These are phyloP conservation scores for Xerocomellus intermedius DNA, from an alignment of 768 basidiomycete species.

Conservation along the genomic window DNA sequence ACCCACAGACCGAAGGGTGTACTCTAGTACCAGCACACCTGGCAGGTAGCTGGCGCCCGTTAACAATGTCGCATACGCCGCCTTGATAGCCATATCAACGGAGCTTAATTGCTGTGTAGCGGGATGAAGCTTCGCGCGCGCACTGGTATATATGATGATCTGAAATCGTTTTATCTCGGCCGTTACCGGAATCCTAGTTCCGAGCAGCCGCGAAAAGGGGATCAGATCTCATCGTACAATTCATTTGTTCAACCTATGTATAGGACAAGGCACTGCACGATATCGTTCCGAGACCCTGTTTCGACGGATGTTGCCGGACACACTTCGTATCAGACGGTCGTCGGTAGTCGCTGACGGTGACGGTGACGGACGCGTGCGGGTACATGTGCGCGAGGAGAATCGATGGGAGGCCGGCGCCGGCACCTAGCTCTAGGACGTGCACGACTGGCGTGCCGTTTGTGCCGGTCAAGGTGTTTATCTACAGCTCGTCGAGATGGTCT, in stretches of 20 bases:
- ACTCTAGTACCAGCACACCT: conserved; percentile 55
- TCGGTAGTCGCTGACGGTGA: conserved; percentile 75
- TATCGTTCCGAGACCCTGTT: conserved; percentile 52
- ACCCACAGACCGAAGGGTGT: conserved; percentile 49
- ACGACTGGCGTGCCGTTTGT: conserved; percentile 7
- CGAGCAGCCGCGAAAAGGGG: too few species aligned
- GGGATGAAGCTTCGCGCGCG: too few species aligned
- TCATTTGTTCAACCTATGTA: too few species aligned
- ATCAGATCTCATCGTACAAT: too few species aligned
- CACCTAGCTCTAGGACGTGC: conserved; percentile 55
- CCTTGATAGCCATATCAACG: conserved; percentile 36
- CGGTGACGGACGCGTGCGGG: conserved; percentile 42
- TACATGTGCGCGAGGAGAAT: conserved; percentile 50
- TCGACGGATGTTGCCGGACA: conserved; percentile 53
- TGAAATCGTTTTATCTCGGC: too few species aligned
- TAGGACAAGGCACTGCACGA: conserved; percentile 47
- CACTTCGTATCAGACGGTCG: conserved; percentile 51
- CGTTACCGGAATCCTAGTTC: too few species aligned
- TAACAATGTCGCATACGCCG: conserved; percentile 76
- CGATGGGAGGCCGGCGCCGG: too few species aligned
- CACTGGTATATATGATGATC: too few species aligned
- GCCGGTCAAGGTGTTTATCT: conserved; percentile 27
- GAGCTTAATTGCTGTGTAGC: not conserved
- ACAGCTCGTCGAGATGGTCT: conserved; percentile 54
- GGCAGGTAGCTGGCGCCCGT: conserved; percentile 62